A percentile compares a stretch with the other conserved stretches of the same genome.
Evolutionary conservation across 2,329 filamentous ascomycete species (phyloP).

Genomic region (Ambrosiella xylebori): DNA sequence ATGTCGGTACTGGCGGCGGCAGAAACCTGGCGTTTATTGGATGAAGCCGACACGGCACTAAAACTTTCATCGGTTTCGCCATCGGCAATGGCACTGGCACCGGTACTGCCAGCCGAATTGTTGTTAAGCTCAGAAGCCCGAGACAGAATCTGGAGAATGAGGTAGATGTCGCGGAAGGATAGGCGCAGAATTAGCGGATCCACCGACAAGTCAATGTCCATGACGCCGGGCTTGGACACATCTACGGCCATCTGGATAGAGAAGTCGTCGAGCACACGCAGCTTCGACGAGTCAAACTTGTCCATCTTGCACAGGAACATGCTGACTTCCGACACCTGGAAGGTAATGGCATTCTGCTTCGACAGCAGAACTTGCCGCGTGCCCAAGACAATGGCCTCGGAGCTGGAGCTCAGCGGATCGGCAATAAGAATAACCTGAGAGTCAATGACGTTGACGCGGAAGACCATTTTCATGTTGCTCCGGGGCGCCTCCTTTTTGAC

Average conservation of each 20-base stretch:
- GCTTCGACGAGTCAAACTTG: constrained; percentile 73
- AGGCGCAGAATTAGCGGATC: constrained; percentile 82
- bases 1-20: neutral
- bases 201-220: constrained; percentile 69
- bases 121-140: constrained; percentile 66
- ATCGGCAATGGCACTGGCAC: constrained; percentile 23
- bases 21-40: constrained; percentile 17
- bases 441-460: constrained; percentile 85
- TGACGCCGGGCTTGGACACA: constrained; percentile 41
- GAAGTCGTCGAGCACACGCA: constrained; percentile 93
- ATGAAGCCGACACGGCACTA: constrained; percentile 32
- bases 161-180: constrained; percentile 82
- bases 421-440: constrained; percentile 93
- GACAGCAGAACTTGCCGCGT: constrained; percentile 88
- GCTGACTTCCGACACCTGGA: constrained; percentile 84
- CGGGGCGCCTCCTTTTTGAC: constrained; percentile 14
- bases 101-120: neutral
- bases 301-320: constrained; percentile 99
- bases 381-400: constrained; percentile 87
- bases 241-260: constrained; percentile 83
- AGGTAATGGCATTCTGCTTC: constrained; percentile 80
- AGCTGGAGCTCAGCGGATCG: constrained; percentile 75
- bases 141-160: constrained; percentile 81
- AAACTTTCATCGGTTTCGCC: constrained; percentile 32
- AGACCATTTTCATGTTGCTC: constrained; percentile 54